Percentiles rank a stretch among this genome's conserved stretches.
Evolutionary conservation across 139 green algal genomes (phyloP).

Genomic region (Chlamydomonas eustigma): DNA sequence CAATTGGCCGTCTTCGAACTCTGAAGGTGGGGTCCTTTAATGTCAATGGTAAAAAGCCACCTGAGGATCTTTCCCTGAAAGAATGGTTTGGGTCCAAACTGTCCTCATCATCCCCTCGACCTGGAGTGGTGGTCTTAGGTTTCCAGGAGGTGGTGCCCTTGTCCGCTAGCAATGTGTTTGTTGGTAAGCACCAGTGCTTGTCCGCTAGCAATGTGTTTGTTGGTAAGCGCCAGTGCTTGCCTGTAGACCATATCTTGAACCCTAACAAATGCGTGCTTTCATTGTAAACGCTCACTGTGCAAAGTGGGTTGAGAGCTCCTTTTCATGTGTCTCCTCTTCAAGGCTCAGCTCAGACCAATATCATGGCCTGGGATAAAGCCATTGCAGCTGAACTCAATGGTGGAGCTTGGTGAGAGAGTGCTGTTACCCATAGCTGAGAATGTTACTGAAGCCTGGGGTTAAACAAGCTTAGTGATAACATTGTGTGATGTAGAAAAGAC

Average conservation of each 20-base stretch:
- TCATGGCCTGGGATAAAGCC: slow-evolving; percentile 50
- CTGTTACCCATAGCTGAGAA: too few relatives aligned
- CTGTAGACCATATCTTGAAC: slow-evolving; percentile 69
- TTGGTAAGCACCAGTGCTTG: too few relatives aligned
- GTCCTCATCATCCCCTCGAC: slow-evolving; percentile 26
- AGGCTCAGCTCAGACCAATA: slow-evolving; percentile 23
- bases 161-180: slow-evolving; percentile 68
- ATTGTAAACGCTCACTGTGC: too few relatives aligned
- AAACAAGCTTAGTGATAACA: too few relatives aligned
- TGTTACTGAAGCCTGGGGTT: too few relatives aligned
- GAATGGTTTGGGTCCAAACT: slow-evolving; percentile 46
- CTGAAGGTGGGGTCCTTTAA: slow-evolving; percentile 65
- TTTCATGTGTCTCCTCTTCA: slow-evolving; percentile 1
- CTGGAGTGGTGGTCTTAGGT: slow-evolving; percentile 54
- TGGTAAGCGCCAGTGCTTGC: too few relatives aligned
- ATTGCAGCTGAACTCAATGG: slow-evolving; percentile 55
- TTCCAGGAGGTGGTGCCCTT: slow-evolving; percentile 86
- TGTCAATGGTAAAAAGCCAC: slow-evolving; percentile 62
- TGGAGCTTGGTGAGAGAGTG: slow-evolving; percentile 46
- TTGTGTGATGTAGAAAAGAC: too few relatives aligned
- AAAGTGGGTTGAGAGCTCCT: too few relatives aligned
- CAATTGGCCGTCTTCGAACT: too few relatives aligned
- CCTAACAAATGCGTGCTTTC: too few relatives aligned
- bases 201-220: slow-evolving; percentile 69
- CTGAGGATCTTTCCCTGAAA: slow-evolving; percentile 33